Evolutionary conservation across 345 rosid genomes (phyloP).

Genomic region (Geranium rotundifolium): DNA sequence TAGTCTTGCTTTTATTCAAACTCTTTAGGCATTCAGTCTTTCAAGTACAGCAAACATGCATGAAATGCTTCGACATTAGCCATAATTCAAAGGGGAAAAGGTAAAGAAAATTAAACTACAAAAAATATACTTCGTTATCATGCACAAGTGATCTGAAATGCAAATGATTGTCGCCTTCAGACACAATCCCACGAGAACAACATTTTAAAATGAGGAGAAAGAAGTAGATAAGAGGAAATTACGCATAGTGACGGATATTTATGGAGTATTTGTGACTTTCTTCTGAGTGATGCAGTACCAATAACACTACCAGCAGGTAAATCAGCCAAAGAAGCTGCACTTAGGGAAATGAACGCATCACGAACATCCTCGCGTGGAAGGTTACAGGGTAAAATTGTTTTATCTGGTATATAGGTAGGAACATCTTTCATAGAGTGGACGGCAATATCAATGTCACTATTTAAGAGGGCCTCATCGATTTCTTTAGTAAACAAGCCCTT

Average conservation of each 20-base stretch:
- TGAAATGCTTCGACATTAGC: too few relatives aligned
- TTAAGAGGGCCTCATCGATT: constrained; percentile 81
- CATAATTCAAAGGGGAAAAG: too few relatives aligned
- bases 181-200: background rate
- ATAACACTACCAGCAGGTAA: constrained; percentile 80
- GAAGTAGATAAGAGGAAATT: constrained; percentile 6
- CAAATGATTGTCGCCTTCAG: background rate
- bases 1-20: too few relatives aligned
- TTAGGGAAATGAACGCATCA: constrained; percentile 75
- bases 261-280: constrained; percentile 89
- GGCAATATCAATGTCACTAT: constrained; percentile 85
- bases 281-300: constrained; percentile 95
- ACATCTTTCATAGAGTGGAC: constrained; percentile 99
- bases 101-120: background rate
- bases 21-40: too few relatives aligned
- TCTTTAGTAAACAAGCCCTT: constrained; percentile 96
- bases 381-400: constrained; percentile 77
- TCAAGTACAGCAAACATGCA: too few relatives aligned
- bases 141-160: background rate
- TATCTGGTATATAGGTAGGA: constrained; percentile 84
- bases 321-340: constrained; percentile 53
- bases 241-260: constrained; percentile 71
- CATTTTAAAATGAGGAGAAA: background rate
- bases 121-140: too few relatives aligned
- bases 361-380: constrained; percentile 90